phyloP scores from a whole-genome alignment of 148 eudicot genomes.

The Fagopyrum esculentum region DNA sequence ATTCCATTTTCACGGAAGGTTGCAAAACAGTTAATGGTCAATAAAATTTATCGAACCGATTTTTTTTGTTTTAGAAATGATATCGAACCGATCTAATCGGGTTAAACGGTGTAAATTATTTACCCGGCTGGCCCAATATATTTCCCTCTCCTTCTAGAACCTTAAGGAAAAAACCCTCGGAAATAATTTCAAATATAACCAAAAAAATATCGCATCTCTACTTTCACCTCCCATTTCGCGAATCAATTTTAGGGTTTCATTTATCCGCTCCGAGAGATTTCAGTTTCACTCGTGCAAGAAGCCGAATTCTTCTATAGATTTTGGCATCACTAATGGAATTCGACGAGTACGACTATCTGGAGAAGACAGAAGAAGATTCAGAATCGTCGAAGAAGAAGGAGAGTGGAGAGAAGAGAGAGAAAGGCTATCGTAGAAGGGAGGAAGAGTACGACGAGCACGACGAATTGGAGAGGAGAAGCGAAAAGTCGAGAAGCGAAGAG shows the following conservation, averaged over 20 bases:
- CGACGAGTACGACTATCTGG: slow-evolving; percentile 96
- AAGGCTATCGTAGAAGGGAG: slow-evolving; percentile 43
- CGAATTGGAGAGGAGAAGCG: slow-evolving; percentile 21
- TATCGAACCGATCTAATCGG: too few species aligned
- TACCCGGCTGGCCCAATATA: too few species aligned
- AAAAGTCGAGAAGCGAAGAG: slow-evolving; percentile 36
- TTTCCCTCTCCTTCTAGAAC: too few species aligned
- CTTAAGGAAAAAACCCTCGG: too few species aligned
- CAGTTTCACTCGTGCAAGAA: not conserved
- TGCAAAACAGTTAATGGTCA: too few species aligned
- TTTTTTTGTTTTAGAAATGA: too few species aligned
- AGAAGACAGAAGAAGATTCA: slow-evolving; percentile 59
- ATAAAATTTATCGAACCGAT: too few species aligned
- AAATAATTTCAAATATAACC: too few species aligned
- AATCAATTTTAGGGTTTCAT: not conserved
- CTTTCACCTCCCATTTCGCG: not conserved
- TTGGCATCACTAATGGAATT: slow-evolving; percentile 41
- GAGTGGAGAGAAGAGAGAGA: slow-evolving; percentile 37
- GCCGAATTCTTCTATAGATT: not conserved
- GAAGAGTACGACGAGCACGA: slow-evolving; percentile 25
- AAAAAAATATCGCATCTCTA: not conserved
- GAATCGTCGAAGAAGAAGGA: slow-evolving; percentile 32
- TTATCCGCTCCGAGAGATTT: not conserved
- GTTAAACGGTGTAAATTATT: too few species aligned
- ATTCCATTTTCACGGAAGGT: too few species aligned